Evolutionary conservation across 2,329 filamentous ascomycete genomes (phyloP).

Genomic region (Monosporascus sp.): DNA sequence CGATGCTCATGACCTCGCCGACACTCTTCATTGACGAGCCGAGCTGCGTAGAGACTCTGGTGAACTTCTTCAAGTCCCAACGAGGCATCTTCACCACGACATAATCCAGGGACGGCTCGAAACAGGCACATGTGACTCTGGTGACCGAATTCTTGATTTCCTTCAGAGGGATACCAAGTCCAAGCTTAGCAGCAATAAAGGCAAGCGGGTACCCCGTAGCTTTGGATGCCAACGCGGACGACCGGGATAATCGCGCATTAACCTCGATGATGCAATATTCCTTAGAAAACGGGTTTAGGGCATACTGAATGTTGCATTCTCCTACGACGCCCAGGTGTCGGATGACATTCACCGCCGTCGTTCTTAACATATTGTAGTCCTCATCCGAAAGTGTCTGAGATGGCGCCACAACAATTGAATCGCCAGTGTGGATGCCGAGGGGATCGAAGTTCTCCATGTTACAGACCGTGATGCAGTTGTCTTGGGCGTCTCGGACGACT

Average conservation of each 20-base stretch:
- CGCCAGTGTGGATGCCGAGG: conserved; percentile 94
- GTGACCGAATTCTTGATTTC: conserved; percentile 96
- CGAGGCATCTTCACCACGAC: conserved; percentile 98
- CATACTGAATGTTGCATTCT: conserved; percentile 99
- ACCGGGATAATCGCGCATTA: conserved; percentile 92
- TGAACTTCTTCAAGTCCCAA: conserved; percentile 99
- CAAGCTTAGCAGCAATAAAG: conserved; percentile 94
- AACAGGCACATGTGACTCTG: conserved; percentile 92
- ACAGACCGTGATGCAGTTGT: conserved; percentile 99
- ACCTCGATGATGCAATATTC: conserved; percentile 99
- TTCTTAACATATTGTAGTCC: conserved; percentile 98
- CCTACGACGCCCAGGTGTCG: conserved; percentile 94
- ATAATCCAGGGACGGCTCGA: conserved; percentile 97
- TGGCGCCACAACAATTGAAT: conserved; percentile 95
- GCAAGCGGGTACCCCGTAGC: conserved; percentile 94
- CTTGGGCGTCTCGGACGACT: conserved; percentile 87
- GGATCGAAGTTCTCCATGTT: conserved; percentile 99
- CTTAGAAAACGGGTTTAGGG: conserved; percentile 86
- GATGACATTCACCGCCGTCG: conserved; percentile 94
- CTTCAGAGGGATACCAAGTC: conserved; percentile 89
- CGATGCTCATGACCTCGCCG: conserved; percentile 98
- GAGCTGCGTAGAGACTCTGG: conserved; percentile 88
- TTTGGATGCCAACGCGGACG: conserved; percentile 92
- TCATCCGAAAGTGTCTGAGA: conserved; percentile 96
- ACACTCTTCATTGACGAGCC: conserved; percentile 99